Evolutionary conservation across 2,329 filamentous ascomycete genomes (phyloP).

Genomic region (Ascochyta clinopodiicola): DNA sequence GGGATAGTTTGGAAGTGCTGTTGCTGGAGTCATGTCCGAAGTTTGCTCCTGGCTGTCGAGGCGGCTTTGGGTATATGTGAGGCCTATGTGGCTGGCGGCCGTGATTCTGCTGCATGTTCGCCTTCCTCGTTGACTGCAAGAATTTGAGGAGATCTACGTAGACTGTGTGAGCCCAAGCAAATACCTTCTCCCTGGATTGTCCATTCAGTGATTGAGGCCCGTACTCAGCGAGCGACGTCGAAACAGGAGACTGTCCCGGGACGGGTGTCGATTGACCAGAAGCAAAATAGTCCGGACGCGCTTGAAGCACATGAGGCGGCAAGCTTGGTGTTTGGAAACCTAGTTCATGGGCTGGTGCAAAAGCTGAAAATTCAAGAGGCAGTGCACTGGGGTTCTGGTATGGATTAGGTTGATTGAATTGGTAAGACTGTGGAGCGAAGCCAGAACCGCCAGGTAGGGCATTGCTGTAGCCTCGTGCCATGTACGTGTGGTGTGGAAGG

Average conservation of each 20-base stretch:
- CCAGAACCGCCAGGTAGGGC: slow-evolving; percentile 31
- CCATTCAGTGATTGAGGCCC: slow-evolving; percentile 52
- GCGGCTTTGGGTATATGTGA: slow-evolving; percentile 67
- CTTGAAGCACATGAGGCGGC: slow-evolving; percentile 17
- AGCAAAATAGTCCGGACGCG: slow-evolving; percentile 33
- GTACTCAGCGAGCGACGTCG: slow-evolving; percentile 44
- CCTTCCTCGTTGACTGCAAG: slow-evolving; percentile 54
- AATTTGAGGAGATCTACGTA: slow-evolving; percentile 58
- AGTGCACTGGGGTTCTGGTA: slow-evolving; percentile 33
- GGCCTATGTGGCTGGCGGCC: slow-evolving; percentile 58
- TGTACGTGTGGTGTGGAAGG: slow-evolving; percentile 38
- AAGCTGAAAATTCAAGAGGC: slow-evolving; percentile 35
- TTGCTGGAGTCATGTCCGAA: slow-evolving; percentile 49
- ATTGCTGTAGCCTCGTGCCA: slow-evolving; percentile 37
- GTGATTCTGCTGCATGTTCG: slow-evolving; percentile 49
- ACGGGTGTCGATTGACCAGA: slow-evolving; percentile 42
- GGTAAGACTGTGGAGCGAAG: slow-evolving; percentile 36
- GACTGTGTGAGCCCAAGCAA: slow-evolving; percentile 55
- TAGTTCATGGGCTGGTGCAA: slow-evolving; percentile 30
- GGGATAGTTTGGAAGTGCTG: slow-evolving; percentile 38
- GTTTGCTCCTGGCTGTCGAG: slow-evolving; percentile 61
- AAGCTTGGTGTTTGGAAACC: slow-evolving; percentile 6
- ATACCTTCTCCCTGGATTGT: slow-evolving; percentile 53
- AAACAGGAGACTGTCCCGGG: slow-evolving; percentile 26
- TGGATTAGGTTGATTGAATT: slow-evolving; percentile 32